A percentile compares a stretch with the other conserved stretches of the same genome.
Conservation (phyloP, 2,329 filamentous ascomycete genomes). For the Arthrobotrys sphaeroides region DNA sequence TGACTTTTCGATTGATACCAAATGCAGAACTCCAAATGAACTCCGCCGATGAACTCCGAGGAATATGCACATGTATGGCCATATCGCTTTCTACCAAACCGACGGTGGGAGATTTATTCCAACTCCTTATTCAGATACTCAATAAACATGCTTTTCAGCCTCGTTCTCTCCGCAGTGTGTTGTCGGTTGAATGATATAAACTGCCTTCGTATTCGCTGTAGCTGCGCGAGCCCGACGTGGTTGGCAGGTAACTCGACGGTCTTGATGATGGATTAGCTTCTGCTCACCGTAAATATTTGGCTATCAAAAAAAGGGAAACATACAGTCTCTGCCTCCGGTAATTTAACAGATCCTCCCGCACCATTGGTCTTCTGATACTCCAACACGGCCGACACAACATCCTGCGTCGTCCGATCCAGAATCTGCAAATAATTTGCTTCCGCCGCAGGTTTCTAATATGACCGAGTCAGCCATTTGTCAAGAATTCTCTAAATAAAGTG, state of each 20-base stretch:
- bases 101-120: conserved; percentile 20
- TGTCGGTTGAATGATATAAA: conserved; percentile 79
- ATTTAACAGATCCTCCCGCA: conserved; percentile 28
- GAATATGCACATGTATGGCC: not conserved
- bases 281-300: too few relatives aligned
- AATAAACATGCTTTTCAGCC: conserved; percentile 72
- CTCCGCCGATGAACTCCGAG: not conserved
- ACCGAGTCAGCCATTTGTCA: not conserved
- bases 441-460: conserved; percentile 67
- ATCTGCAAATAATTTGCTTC: conserved; percentile 79
- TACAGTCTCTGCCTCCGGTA: conserved; percentile 42
- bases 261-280: conserved; percentile 63
- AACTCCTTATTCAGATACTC: conserved; percentile 70
- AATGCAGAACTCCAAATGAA: not conserved
- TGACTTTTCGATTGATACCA: not conserved
- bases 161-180: conserved; percentile 68
- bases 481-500: conserved; percentile 3
- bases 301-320: too few relatives aligned
- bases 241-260: conserved; percentile 73
- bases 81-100: too few relatives aligned
- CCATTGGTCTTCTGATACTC: conserved; percentile 61
- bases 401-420: conserved; percentile 80
- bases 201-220: conserved; percentile 79
- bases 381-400: conserved; percentile 75
- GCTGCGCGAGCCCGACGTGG: conserved; percentile 75